Evolutionary conservation across 1,139 yeast species (phyloP), one percentile per base, ranked within the genome.

Genomic region (Protomyces inundatus): DNA sequence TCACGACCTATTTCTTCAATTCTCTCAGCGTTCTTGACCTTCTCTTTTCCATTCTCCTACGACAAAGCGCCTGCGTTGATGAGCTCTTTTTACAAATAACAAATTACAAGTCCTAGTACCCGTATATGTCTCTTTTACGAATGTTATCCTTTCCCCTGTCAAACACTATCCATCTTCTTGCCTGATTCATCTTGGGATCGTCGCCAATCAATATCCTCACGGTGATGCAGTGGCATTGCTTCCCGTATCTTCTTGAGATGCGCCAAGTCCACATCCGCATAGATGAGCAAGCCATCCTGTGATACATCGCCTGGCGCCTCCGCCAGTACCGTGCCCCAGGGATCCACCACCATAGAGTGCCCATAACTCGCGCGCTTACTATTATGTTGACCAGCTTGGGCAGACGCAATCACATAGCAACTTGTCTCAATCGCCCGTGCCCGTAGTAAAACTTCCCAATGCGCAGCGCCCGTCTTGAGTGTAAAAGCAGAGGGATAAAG

Each of bases 401-500:
- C 97, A 0, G 98, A 93, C 87, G 91, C 85, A 3, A 93, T 79
- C 1, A 93, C 96, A 74, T 82, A 93, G 69, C 88, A 61, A 48
- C 93, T 98, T 0, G 93, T 82, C 72, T 90, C 97, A 34, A 93
- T 81, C 1, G 98, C 98, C 56, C 97, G 78, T 0, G 96, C 86
- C 50, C 84, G 79, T 1, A 90, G 96, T 65, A 93, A 77, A 1
- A 81, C 75, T 66, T 85, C 84, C 96, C 98, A 93, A 71, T 93
- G 98, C 0, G 93, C 93, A 65, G 83, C 84, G 0, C 98, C 98
- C 0, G 98, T 93, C 70, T 86, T 84, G 71, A 88, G 83, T 0
- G 98, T 91, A 77, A 95, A 93, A 0, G 98, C 98, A 48, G 95
- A 86, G 0, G 98, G 98, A 70, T 79, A 93, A 0, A 91, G 82